phyloP scores from a whole-genome alignment of 768 basidiomycete genomes.

The Serendipita sp. region DNA sequence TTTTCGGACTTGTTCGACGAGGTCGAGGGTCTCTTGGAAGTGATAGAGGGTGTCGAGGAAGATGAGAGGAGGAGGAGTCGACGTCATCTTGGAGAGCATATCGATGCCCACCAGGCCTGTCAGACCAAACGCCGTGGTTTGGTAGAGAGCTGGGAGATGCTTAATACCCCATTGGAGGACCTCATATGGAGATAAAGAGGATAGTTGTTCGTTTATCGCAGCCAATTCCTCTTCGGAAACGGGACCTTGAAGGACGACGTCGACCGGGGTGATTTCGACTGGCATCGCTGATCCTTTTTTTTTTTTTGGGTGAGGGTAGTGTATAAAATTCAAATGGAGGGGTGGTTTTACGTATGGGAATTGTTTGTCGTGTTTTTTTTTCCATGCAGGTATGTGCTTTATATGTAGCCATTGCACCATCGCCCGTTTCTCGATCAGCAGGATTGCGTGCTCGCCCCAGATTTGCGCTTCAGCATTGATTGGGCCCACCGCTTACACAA shows the following conservation, averaged over 20 bases:
- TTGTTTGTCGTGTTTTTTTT: too few relatives aligned
- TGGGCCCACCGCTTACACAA: too few relatives aligned
- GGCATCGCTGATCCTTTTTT: not conserved
- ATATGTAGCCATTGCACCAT: too few relatives aligned
- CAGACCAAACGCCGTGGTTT: conserved; percentile 93
- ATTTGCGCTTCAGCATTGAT: not conserved
- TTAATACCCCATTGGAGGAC: conserved; percentile 76
- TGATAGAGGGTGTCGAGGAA: conserved; percentile 96
- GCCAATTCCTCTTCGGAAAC: conserved; percentile 41
- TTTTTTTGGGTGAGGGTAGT: too few relatives aligned
- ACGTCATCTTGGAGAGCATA: conserved; percentile 76
- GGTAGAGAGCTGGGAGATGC: conserved; percentile 63
- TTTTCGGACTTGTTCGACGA: conserved; percentile 65
- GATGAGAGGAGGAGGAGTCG: conserved; percentile 62
- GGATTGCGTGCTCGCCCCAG: conserved; percentile 2
- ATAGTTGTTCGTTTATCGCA: conserved; percentile 59
- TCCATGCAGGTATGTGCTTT: too few relatives aligned
- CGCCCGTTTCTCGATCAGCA: not conserved
- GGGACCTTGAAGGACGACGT: conserved; percentile 31
- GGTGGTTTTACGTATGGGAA: too few relatives aligned
- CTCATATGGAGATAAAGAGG: conserved; percentile 56
- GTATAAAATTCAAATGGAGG: too few relatives aligned
- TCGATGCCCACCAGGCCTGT: conserved; percentile 88
- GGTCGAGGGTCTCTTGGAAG: conserved; percentile 81
- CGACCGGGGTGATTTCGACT: conserved; percentile 5